phyloP scores from a whole-genome alignment of 805 yeast species.

The Zygoascus biomembranicola region DNA sequence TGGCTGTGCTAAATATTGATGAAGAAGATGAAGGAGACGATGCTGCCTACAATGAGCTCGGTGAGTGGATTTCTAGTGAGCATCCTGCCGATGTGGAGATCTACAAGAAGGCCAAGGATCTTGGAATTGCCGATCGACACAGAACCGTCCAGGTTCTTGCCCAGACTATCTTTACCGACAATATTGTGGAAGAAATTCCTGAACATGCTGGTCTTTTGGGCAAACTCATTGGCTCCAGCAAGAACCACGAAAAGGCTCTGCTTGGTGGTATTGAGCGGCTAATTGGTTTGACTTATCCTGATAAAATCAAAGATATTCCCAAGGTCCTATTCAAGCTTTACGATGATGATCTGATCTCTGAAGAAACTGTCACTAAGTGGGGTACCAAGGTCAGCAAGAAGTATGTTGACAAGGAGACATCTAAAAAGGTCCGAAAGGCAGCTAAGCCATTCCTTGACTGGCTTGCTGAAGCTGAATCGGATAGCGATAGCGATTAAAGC shows the following conservation, averaged over 20 bases:
- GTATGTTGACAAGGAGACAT: slow-evolving; percentile 83
- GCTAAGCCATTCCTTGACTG: slow-evolving; percentile 94
- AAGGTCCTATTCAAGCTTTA: slow-evolving; percentile 75
- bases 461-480: slow-evolving; percentile 91
- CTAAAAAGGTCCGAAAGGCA: slow-evolving; percentile 91
- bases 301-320: slow-evolving; percentile 63
- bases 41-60: slow-evolving; percentile 61
- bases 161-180: slow-evolving; percentile 69
- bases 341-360: slow-evolving; percentile 75
- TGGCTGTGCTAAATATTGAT: slow-evolving; percentile 37
- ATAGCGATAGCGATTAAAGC: slow-evolving; percentile 55
- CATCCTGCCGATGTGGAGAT: slow-evolving; percentile 77
- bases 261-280: slow-evolving; percentile 95
- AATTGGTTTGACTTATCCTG: slow-evolving; percentile 72
- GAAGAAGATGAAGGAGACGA: slow-evolving; percentile 37
- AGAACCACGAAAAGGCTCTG: slow-evolving; percentile 71
- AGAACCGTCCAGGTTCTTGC: slow-evolving; percentile 87
- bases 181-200: slow-evolving; percentile 62
- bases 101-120: slow-evolving; percentile 78
- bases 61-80: slow-evolving; percentile 77
- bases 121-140: slow-evolving; percentile 62
- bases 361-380: slow-evolving; percentile 74
- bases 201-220: slow-evolving; percentile 76
- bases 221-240: slow-evolving; percentile 53
- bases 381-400: slow-evolving; percentile 89